Base-by-base conservation (phyloP, 2,329 filamentous ascomycete genomes). In the Juglanconis sp. region DNA sequence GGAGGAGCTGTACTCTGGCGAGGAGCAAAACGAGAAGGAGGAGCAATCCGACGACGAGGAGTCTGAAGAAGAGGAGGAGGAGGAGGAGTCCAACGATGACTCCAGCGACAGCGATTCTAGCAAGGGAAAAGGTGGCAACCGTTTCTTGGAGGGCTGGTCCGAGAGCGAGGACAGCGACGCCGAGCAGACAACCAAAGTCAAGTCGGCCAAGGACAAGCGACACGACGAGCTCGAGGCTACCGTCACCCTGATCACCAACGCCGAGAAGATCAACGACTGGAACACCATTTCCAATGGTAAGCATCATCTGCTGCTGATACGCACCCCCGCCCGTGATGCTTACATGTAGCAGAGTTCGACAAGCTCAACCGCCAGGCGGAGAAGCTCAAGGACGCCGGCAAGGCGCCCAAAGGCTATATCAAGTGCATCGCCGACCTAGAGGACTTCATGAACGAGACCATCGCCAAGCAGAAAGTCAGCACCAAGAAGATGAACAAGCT, bases 401-500 rank as follows among this genome's bases (percentile, higher is more conserved):
- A 90, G 75, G 85, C 87, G 42, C 95, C 95, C 60, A 97, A 96
- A 82, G 78, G 89, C 65, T 99, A 97, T 79, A 88, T 99, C 77
- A 93, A 95, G 80, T 88, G 90, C 67, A 86, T 98, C 67, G 90
- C 94, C 69, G 94, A 99, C 73, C 83, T 99, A 66, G 95, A 99
- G 79, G 93, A 96, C 70, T 87, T 90, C 73, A 90, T 97, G 83
- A 93, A 93, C 73, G 96, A 99, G 81, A 88, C 93, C 31, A 85
- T 96, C 66, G 87, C 92, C 70, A 97, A 97, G 84, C 91, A 96
- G 74, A 99, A 99, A 82, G 90, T 96, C 68, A 90, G 91, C 2
- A 87, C 89, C 65, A 97, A 97, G 87, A 98, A 97, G 85, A 96
- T 98, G 93, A 99, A 96, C 79, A 92, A 93, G 64, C 95, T 89